phyloP scores from a whole-genome alignment of 2,329 filamentous ascomycete species.

The Colletotrichum costaricense region DNA sequence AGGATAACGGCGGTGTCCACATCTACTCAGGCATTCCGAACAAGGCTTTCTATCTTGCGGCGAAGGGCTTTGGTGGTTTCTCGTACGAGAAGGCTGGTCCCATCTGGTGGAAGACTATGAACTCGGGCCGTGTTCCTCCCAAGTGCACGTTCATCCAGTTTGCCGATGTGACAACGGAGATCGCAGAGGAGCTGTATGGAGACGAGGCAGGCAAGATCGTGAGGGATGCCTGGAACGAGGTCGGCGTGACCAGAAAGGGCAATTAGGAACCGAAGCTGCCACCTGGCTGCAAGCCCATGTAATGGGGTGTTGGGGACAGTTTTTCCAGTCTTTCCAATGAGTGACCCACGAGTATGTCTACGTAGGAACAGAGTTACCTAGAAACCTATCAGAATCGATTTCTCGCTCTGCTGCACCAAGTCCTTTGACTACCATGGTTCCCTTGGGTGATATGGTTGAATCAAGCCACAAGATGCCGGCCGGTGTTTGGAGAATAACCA shows the following conservation, averaged over 20 bases:
- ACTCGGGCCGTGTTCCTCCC: conserved; percentile 52
- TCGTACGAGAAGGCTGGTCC: conserved; percentile 65
- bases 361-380: neutral
- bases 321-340: neutral
- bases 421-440: neutral
- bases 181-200: conserved; percentile 55
- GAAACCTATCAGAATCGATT: neutral
- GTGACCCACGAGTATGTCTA: neutral
- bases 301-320: neutral
- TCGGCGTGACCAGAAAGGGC: conserved; percentile 50
- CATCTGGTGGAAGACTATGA: conserved; percentile 64
- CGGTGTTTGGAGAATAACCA: too few relatives aligned
- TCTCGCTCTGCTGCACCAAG: neutral
- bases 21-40: conserved; percentile 69
- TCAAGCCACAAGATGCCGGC: too few relatives aligned
- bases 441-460: neutral
- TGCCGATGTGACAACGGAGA: conserved; percentile 59
- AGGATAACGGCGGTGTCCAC: conserved; percentile 66
- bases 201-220: conserved; percentile 55
- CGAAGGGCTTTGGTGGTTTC: conserved; percentile 61
- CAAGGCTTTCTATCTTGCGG: conserved; percentile 64
- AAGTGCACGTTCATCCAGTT: conserved; percentile 60
- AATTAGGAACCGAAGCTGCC: conserved; percentile 14
- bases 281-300: neutral
- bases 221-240: conserved; percentile 59